phyloP scores from a whole-genome alignment of 192 early-diverging fungal species.

The Coemansia sp. region DNA sequence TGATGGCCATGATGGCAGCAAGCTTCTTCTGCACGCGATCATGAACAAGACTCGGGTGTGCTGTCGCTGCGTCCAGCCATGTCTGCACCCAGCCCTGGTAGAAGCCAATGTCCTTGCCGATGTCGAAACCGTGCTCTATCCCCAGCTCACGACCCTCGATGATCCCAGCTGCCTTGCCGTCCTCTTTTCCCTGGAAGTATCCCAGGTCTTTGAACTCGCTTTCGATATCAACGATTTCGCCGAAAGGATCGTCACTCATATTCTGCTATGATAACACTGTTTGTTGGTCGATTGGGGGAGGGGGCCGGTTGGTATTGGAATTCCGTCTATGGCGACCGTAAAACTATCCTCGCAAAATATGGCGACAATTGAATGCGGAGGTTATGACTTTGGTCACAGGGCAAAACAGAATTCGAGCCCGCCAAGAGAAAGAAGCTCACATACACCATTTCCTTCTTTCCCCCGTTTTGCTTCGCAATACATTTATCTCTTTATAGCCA shows the following conservation, averaged over 20 bases:
- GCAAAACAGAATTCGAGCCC: not conserved
- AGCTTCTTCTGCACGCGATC: conserved; percentile 40
- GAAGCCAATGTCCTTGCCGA: conserved; percentile 52
- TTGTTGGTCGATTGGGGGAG: too few relatives aligned
- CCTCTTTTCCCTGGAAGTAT: conserved; percentile 32
- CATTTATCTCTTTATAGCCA: conserved; percentile 3
- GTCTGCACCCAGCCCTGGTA: conserved; percentile 52
- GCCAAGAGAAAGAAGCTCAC: not conserved
- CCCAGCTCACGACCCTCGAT: conserved; percentile 53
- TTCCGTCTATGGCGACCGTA: too few relatives aligned
- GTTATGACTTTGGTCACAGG: not conserved
- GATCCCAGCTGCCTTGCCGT: conserved; percentile 24
- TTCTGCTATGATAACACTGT: not conserved
- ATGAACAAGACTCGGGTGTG: conserved; percentile 28
- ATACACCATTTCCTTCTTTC: not conserved
- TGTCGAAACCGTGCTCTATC: conserved; percentile 37
- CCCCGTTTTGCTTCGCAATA: not conserved
- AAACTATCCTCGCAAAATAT: too few relatives aligned
- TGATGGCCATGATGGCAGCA: conserved; percentile 19
- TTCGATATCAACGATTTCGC: conserved; percentile 22
- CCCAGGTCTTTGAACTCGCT: conserved; percentile 41
- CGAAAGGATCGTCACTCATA: conserved; percentile 18
- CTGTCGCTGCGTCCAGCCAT: conserved; percentile 29
- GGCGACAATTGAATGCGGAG: too few relatives aligned
- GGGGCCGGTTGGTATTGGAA: too few relatives aligned